Conservation (phyloP, 2,329 filamentous ascomycete species). For the Aspergillus intermedius region DNA sequence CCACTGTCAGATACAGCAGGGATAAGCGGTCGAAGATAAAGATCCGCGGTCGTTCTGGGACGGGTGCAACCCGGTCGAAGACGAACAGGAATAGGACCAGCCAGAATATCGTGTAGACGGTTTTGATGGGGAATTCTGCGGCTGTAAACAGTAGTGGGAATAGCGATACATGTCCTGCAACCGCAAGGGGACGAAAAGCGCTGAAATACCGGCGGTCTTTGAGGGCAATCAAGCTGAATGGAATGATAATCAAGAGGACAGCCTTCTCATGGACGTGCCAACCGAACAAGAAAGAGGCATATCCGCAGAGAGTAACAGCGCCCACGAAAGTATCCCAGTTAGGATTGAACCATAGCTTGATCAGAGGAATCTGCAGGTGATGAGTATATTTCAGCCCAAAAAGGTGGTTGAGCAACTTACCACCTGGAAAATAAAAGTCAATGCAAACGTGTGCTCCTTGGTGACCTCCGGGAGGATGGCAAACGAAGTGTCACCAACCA, state of each 20-base stretch:
- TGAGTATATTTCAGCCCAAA: neutral
- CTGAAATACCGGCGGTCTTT: conserved; percentile 84
- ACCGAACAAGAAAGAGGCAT: conserved; percentile 92
- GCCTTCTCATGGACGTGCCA: conserved; percentile 99
- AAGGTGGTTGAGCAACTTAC: conserved; percentile 35
- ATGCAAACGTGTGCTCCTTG: conserved; percentile 68
- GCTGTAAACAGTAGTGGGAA: conserved; percentile 91
- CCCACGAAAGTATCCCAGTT: conserved; percentile 87
- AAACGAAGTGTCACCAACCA: conserved; percentile 90
- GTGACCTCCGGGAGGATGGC: conserved; percentile 84
- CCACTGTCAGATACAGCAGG: conserved; percentile 79
- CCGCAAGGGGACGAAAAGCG: conserved; percentile 84
- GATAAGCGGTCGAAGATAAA: conserved; percentile 90
- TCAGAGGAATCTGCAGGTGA: conserved; percentile 54
- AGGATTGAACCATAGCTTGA: conserved; percentile 73
- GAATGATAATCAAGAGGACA: conserved; percentile 86
- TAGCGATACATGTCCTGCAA: conserved; percentile 88
- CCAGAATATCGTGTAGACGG: conserved; percentile 88
- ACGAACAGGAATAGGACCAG: conserved; percentile 74
- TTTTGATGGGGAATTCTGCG: conserved; percentile 90
- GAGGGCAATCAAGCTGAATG: conserved; percentile 86
- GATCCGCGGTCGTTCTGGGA: conserved; percentile 69
- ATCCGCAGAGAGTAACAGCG: conserved; percentile 84
- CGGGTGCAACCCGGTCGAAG: conserved; percentile 83
- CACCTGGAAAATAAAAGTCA: conserved; percentile 77